phyloP scores from a whole-genome alignment of 179 eudicot genomes.

The Camellia oleifera region DNA sequence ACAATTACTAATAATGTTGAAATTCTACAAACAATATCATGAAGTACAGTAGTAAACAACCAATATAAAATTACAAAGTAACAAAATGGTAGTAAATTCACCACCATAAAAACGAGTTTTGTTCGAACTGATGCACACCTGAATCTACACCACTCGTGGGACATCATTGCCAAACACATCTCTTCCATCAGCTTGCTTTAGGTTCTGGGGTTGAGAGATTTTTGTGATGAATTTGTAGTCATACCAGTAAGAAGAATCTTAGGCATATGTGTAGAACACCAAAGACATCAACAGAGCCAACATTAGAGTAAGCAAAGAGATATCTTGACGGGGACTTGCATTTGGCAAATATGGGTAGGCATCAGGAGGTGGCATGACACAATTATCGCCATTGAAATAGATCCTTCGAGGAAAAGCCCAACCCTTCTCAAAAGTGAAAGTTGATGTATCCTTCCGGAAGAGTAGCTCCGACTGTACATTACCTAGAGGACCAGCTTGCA shows the following conservation, averaged over 20 bases:
- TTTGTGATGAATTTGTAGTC: too few species aligned
- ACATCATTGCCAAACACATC: neutral
- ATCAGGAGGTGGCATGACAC: slow-evolving; percentile 82
- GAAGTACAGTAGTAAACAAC: neutral
- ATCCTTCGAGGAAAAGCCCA: slow-evolving; percentile 77
- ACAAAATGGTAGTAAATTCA: slow-evolving; percentile 4
- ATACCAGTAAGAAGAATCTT: slow-evolving; percentile 12
- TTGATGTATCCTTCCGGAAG: slow-evolving; percentile 47
- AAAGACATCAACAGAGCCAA: slow-evolving; percentile 28
- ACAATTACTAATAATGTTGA: slow-evolving; percentile 6
- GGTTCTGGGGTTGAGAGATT: neutral
- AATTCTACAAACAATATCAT: slow-evolving; percentile 19
- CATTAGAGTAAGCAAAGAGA: slow-evolving; percentile 24
- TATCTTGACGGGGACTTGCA: slow-evolving; percentile 23
- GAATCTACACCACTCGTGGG: neutral
- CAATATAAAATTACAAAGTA: neutral
- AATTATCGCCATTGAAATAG: slow-evolving; percentile 75
- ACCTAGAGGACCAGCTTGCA: slow-evolving; percentile 60
- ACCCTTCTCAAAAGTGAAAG: slow-evolving; percentile 68
- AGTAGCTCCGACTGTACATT: slow-evolving; percentile 74
- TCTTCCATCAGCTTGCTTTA: neutral
- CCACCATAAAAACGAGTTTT: neutral
- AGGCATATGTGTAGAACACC: slow-evolving; percentile 29
- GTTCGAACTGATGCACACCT: too few species aligned
- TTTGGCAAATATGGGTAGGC: slow-evolving; percentile 62